Evolutionary conservation across 805 yeast species (phyloP), one percentile per base, ranked within the genome.

Genomic region (Cephaloascus fragrans): DNA sequence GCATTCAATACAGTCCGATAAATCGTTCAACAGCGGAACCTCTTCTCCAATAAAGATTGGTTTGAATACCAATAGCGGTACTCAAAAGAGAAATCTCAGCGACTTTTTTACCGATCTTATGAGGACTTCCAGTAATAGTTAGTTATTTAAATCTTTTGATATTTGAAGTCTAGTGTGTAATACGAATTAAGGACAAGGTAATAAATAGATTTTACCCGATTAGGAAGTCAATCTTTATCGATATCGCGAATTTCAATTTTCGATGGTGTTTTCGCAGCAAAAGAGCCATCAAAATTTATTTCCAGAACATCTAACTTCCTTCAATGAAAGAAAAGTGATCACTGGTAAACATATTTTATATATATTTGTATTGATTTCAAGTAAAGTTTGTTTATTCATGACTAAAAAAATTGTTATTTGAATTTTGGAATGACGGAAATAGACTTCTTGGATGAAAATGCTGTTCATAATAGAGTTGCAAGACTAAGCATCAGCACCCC

Each of bases 401-500:
- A 23, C 12, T 23, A 23, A 12, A 23, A 8, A 23, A 12, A 23
- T 12, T 6, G 28, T 8, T 6, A 6, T 8, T 12, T 23, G 6
- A 12, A 23, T 23, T 23, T 8, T 23, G 38, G 56, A 31, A 38
- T 26, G 4, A 50, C 47, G 41, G 48, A 54, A 6, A 39, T 43
- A 4, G 52, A 52, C 37, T 41, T 51, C 26, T 46, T 46, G 19
- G 59, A 48, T 14, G 47, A 50, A 19, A 46, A 41, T 16, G 47
- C 47, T 3, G 38, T 20, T 38, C 52, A 39, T 50, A 51, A 38
- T 10, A 47, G 51, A 16, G 61, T 54, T 14, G 57, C 55, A 2
- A 40, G 60, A 28, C 38, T 60, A 35, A 56, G 61, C 40, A 52
- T 53, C 23, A 47, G 56, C 18, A 50, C 51, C 6, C 43, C 42